Base-by-base conservation (phyloP, 805 yeast genomes). In the Candida germanica region DNA sequence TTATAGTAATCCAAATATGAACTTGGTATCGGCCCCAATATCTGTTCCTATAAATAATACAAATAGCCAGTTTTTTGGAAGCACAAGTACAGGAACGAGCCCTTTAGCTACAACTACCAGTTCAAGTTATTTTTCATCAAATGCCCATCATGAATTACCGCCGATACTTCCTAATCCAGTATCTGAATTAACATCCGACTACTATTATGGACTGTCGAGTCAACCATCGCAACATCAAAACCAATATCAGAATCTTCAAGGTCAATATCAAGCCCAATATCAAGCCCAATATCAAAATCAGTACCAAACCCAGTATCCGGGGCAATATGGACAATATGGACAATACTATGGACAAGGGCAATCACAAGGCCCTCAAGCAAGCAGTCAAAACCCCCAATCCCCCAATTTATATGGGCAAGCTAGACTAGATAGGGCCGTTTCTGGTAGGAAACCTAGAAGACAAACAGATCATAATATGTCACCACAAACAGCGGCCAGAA, bases 401-500 rank as follows among this genome's bases (percentile, higher is more conserved):
- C n/a, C n/a, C n/a, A n/a, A n/a, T n/a, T n/a, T n/a, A n/a, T n/a
- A n/a, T n/a, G n/a, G n/a, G n/a, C n/a, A n/a, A n/a, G n/a, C n/a
- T n/a, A n/a, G n/a, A n/a, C n/a, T n/a, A n/a, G n/a, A n/a, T n/a
- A n/a, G n/a, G n/a, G n/a, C n/a, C n/a, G n/a, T n/a, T n/a, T n/a
- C n/a, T n/a, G n/a, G n/a, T n/a, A n/a, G n/a, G n/a, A n/a, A n/a
- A n/a, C n/a, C n/a, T n/a, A n/a, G n/a, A n/a, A n/a, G n/a, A n/a
- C n/a, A n/a, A n/a, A 48, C 53, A 11, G 44, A 42, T 6, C 45
- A 43, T 15, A 50, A 50, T 33, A 69, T 66, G 73, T 56, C 69
- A 0, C 66, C 69, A 3, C 69, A 64, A 45, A 68, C 74, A 2
- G 72, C 73, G 0, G 60, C 59, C 27, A 48, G 69, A 31, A 75